phyloP scores from a whole-genome alignment of 78 protist species.

The Mantamonas sphyraenae region DNA sequence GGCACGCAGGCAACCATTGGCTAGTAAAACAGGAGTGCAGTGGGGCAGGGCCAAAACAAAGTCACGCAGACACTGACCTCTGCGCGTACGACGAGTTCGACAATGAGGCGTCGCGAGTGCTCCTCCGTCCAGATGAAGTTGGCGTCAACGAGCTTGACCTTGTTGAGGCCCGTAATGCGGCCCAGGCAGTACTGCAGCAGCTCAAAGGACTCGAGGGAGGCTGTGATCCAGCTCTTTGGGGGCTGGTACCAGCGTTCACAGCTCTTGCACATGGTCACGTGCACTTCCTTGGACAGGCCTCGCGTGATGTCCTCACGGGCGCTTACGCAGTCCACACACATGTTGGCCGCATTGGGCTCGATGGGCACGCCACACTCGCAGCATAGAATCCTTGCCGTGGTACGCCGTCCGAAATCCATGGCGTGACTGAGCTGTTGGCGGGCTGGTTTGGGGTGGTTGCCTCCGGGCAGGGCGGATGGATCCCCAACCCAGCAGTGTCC shows the following conservation, averaged over 20 bases:
- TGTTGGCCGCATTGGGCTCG: constrained; percentile 88
- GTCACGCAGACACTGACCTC: no score
- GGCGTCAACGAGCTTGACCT: constrained; percentile 92
- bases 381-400: no score
- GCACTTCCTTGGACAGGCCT: constrained; percentile 79
- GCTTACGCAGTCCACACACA: constrained; percentile 94
- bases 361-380: constrained; percentile 71
- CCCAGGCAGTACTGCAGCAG: constrained; percentile 83
- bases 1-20: no score
- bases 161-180: constrained; percentile 68
- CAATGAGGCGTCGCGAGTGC: constrained; percentile 89
- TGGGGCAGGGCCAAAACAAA: no score
- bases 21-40: no score
- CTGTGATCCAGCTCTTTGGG: constrained; percentile 71
- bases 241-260: constrained; percentile 82
- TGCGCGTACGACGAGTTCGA: constrained; percentile 87
- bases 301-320: constrained; percentile 85
- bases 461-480: no score
- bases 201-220: constrained; percentile 86
- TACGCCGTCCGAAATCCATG: no score
- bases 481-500: no score
- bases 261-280: constrained; percentile 74
- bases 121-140: constrained; percentile 99
- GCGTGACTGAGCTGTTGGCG: no score
- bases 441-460: no score